phyloP scores from a whole-genome alignment of 768 basidiomycete species.

The Phylloporus arenicola region DNA sequence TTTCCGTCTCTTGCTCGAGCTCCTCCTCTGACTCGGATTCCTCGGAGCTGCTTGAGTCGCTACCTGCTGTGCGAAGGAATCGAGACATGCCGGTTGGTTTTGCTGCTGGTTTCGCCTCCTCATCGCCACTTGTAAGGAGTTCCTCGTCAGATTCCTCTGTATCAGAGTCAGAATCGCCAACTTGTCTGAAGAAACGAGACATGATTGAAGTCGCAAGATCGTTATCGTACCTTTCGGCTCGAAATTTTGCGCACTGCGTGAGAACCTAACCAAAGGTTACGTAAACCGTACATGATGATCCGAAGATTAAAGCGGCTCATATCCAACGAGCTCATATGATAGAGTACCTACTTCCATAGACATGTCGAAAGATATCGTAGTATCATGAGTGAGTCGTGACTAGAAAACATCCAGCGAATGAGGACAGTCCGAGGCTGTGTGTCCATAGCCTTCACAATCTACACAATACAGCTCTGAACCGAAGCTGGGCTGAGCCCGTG shows the following conservation, averaged over 20 bases:
- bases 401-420: conserved; percentile 85
- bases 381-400: conserved; percentile 11
- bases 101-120: conserved; percentile 42
- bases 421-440: conserved; percentile 72
- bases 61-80: conserved; percentile 64
- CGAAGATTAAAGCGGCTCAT: conserved; percentile 4
- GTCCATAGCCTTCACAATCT: conserved; percentile 80
- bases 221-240: conserved; percentile 21
- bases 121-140: conserved; percentile 66
- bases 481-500: conserved; percentile 10
- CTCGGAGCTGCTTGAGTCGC: conserved; percentile 51
- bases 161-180: conserved; percentile 75
- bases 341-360: conserved; percentile 18
- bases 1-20: conserved; percentile 42
- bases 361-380: conserved; percentile 1
- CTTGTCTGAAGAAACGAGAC: conserved; percentile 89
- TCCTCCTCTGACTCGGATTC: conserved; percentile 52
- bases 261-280: conserved; percentile 14
- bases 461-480: conserved; percentile 57
- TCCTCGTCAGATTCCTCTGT: conserved; percentile 72
- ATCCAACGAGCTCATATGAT: conserved; percentile 15
- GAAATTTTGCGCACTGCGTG: conserved; percentile 18
- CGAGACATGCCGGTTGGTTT: conserved; percentile 55
- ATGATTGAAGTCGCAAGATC: conserved; percentile 37
- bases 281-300: not conserved